phyloP scores from a whole-genome alignment of 2,329 filamentous ascomycete genomes.

The Aspergillus sojae region DNA sequence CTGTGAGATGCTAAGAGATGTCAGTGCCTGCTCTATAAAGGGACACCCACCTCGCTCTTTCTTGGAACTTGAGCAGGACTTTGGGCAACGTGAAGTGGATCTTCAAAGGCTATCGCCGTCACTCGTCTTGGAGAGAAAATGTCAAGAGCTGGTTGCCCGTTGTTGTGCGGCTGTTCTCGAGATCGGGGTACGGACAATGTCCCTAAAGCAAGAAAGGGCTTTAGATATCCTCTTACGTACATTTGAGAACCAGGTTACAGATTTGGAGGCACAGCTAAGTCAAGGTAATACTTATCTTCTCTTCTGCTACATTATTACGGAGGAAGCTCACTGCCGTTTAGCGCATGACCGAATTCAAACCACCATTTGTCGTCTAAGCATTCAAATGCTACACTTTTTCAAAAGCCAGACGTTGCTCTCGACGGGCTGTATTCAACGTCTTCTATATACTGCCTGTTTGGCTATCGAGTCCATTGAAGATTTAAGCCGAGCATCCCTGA shows the following conservation, averaged over 20 bases:
- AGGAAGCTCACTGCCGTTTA: slow-evolving; percentile 14
- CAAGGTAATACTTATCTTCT: slow-evolving; percentile 28
- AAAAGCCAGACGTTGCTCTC: slow-evolving; percentile 33
- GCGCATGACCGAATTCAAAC: slow-evolving; percentile 36
- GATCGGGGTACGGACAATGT: slow-evolving; percentile 43
- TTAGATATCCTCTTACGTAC: slow-evolving; percentile 40
- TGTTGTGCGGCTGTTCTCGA: slow-evolving; percentile 40
- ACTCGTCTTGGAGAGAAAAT: slow-evolving; percentile 41
- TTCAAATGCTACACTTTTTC: slow-evolving; percentile 42
- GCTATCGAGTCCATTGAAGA: slow-evolving; percentile 34
- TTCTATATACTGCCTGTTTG: slow-evolving; percentile 33
- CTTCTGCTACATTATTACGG: background rate
- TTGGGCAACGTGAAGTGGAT: slow-evolving; percentile 35
- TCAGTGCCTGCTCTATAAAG: slow-evolving; percentile 41
- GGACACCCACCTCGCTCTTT: slow-evolving; percentile 40
- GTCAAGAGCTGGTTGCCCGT: slow-evolving; percentile 39
- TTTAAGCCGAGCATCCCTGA: slow-evolving; percentile 23
- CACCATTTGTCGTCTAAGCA: slow-evolving; percentile 33
- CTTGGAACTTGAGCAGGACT: slow-evolving; percentile 40
- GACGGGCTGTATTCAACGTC: slow-evolving; percentile 28
- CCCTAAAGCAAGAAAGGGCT: slow-evolving; percentile 40
- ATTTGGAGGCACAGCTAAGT: slow-evolving; percentile 36
- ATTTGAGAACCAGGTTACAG: slow-evolving; percentile 40
- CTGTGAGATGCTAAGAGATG: background rate
- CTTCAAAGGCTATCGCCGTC: slow-evolving; percentile 37